These are phyloP conservation scores for Cucumis sativus DNA, from an alignment of 306 rosid species.

Conservation along the genomic window DNA sequence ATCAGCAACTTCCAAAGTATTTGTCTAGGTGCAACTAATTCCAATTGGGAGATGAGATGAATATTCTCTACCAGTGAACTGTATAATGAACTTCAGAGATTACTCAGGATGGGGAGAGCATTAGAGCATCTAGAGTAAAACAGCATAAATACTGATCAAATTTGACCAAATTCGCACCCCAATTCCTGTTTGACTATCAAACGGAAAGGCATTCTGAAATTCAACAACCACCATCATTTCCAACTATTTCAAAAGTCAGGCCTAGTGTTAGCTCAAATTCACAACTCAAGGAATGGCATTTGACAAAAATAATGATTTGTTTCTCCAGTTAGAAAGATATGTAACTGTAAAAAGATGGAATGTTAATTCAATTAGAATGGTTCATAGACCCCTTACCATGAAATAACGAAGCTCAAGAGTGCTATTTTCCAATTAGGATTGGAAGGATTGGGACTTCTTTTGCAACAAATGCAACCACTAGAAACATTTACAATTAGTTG, in stretches of 20 bases:
- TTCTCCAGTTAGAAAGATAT: not conserved
- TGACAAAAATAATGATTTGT: not conserved
- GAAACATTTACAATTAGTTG: slow-evolving; percentile 55
- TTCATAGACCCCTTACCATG: slow-evolving; percentile 40
- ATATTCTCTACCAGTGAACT: too few relatives aligned
- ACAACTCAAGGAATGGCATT: not conserved
- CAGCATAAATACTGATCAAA: not conserved
- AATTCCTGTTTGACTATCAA: too few relatives aligned
- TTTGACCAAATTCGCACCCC: not conserved
- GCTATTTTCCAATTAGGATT: slow-evolving; percentile 61
- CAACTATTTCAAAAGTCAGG: not conserved
- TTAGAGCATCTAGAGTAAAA: not conserved
- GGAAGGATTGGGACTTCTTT: slow-evolving; percentile 35
- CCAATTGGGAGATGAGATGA: not conserved
- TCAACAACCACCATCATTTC: not conserved
- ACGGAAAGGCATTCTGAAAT: too few relatives aligned
- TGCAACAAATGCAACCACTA: slow-evolving; percentile 81
- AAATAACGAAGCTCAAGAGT: slow-evolving; percentile 60
- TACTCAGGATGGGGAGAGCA: not conserved
- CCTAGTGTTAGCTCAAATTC: not conserved
- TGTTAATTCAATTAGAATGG: not conserved
- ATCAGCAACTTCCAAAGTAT: not conserved
- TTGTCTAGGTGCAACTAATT: not conserved
- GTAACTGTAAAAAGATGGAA: not conserved
- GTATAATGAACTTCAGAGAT: not conserved